Conservation (phyloP, 2,329 filamentous ascomycete species). For the Xylariaceae sp. region DNA sequence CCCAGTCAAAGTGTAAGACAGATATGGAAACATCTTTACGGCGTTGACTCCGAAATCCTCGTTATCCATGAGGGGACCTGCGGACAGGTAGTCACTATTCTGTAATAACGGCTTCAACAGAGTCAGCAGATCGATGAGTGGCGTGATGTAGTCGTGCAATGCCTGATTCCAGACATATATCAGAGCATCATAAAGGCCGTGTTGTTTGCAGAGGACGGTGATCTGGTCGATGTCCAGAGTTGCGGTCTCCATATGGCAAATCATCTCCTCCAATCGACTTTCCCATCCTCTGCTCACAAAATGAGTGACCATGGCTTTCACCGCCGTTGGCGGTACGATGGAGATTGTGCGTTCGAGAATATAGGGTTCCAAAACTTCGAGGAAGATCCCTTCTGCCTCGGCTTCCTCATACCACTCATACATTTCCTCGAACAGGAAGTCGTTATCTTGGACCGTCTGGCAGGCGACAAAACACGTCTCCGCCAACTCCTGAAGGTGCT, state of each 20-base stretch:
- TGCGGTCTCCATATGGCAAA: conserved; percentile 83
- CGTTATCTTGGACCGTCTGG: conserved; percentile 65
- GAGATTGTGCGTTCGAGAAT: conserved; percentile 72
- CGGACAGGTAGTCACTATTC: conserved; percentile 42
- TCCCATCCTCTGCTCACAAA: conserved; percentile 72
- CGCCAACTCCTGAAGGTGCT: conserved; percentile 68
- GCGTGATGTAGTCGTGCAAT: conserved; percentile 81
- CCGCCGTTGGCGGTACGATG: conserved; percentile 68
- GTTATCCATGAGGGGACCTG: conserved; percentile 48
- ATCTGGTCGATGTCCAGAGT: conserved; percentile 94
- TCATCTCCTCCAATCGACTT: conserved; percentile 79
- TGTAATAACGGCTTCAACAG: conserved; percentile 57
- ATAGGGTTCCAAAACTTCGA: conserved; percentile 82
- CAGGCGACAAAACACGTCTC: conserved; percentile 80
- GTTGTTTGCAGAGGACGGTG: conserved; percentile 81
- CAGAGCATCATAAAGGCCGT: conserved; percentile 87
- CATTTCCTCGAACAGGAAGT: conserved; percentile 85
- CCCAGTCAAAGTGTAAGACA: conserved; percentile 85
- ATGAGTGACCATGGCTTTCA: conserved; percentile 79
- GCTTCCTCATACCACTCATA: conserved; percentile 85
- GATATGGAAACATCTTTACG: conserved; percentile 87
- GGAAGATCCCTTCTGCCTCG: conserved; percentile 65
- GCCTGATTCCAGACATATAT: conserved; percentile 97
- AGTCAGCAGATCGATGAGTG: conserved; percentile 72
- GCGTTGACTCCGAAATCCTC: conserved; percentile 63